phyloP scores from a whole-genome alignment of 116 monocot species.

The Cymodocea nodosa region DNA sequence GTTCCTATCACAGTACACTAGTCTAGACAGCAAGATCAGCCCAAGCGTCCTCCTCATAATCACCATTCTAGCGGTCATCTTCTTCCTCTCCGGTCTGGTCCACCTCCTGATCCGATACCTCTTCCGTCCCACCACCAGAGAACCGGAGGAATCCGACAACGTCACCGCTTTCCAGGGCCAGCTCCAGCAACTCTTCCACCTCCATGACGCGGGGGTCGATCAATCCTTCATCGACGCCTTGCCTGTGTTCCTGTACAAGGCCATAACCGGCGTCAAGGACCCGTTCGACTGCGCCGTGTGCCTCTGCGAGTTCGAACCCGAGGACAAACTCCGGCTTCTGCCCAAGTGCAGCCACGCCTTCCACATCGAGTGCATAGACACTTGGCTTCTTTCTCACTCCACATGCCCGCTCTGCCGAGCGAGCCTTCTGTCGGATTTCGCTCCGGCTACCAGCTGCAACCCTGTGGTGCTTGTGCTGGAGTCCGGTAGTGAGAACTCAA shows the following conservation, averaged over 20 bases:
- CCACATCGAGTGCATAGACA: conserved; percentile 64
- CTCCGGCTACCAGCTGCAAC: not conserved
- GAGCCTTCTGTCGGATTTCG: conserved; percentile 23
- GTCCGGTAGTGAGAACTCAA: conserved; percentile 16
- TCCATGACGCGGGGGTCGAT: conserved; percentile 75
- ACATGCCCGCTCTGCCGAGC: conserved; percentile 59
- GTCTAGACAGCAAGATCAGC: conserved; percentile 43
- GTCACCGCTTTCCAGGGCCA: conserved; percentile 65
- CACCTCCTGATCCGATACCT: conserved; percentile 63
- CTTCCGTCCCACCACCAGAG: conserved; percentile 20
- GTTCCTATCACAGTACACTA: conserved; percentile 1
- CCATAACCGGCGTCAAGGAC: conserved; percentile 43
- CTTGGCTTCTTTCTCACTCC: conserved; percentile 64
- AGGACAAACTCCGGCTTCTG: conserved; percentile 56
- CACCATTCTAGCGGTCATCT: conserved; percentile 47
- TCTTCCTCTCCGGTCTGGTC: conserved; percentile 68
- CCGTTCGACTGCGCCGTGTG: conserved; percentile 69
- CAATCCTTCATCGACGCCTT: conserved; percentile 69
- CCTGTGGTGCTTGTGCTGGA: conserved; percentile 32
- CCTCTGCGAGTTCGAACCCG: conserved; percentile 50
- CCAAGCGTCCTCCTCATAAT: conserved; percentile 62
- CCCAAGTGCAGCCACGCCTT: conserved; percentile 67
- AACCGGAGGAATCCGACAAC: conserved; percentile 28
- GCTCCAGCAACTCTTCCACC: conserved; percentile 79
- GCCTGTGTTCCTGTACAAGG: conserved; percentile 60